Evolutionary conservation across 805 yeast genomes (phyloP).

Genomic region (Hanseniaspora taiwanica): DNA sequence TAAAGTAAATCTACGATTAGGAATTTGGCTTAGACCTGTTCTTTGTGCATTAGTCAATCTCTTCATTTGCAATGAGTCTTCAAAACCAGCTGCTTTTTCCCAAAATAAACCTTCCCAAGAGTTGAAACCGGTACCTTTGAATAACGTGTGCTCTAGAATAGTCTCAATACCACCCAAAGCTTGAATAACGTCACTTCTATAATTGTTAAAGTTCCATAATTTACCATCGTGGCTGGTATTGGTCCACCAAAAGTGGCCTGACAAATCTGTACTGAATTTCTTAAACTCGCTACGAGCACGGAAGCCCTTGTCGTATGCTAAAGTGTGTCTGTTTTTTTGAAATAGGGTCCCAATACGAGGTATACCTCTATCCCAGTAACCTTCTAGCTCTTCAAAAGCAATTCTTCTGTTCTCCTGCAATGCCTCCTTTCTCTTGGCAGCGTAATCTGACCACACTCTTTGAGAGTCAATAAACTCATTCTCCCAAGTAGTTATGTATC

Average conservation of each 20-base stretch:
- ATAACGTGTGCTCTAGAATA: constrained; percentile 84
- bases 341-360: constrained; percentile 92
- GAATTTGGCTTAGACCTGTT: constrained; percentile 93
- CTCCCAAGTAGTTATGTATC: constrained; percentile 94
- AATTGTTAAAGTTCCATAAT: constrained; percentile 85
- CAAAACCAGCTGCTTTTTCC: constrained; percentile 97
- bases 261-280: constrained; percentile 55
- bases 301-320: constrained; percentile 92
- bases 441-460: constrained; percentile 96
- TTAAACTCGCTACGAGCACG: constrained; percentile 70
- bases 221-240: constrained; percentile 88
- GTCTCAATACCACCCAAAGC: constrained; percentile 97
- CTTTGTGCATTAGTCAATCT: constrained; percentile 95
- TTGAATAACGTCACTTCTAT: constrained; percentile 91
- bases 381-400: constrained; percentile 87
- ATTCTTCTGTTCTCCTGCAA: constrained; percentile 70
- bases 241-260: constrained; percentile 96
- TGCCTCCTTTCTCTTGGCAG: constrained; percentile 80
- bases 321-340: constrained; percentile 87
- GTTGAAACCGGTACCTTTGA: constrained; percentile 94
- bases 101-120: constrained; percentile 98
- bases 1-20: constrained; percentile 88
- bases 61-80: constrained; percentile 87
- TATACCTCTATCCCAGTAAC: constrained; percentile 91
- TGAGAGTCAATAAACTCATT: constrained; percentile 89